Percentiles rank a stretch among this genome's conserved stretches.
Conservation (phyloP, 2,329 filamentous ascomycete species). For the Aspergillus glaucus region DNA sequence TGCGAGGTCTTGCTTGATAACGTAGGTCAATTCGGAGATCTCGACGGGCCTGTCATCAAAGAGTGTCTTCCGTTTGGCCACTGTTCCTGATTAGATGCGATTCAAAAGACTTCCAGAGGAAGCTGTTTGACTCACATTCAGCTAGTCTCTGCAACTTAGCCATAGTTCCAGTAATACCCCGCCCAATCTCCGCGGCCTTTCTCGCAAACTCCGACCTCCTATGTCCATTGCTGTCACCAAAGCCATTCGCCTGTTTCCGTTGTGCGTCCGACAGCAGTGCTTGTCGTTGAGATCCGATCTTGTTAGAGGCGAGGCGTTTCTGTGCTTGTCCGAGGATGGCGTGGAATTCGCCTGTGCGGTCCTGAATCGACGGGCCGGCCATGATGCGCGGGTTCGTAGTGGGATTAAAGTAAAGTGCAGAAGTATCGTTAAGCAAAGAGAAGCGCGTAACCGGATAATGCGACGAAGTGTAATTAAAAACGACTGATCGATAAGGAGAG, state of each 20-base stretch:
- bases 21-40: conserved; percentile 92
- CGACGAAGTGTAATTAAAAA: not conserved
- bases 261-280: conserved; percentile 71
- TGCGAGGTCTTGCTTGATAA: conserved; percentile 95
- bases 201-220: conserved; percentile 83
- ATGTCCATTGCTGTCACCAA: conserved; percentile 45
- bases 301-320: conserved; percentile 67
- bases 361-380: conserved; percentile 72
- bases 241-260: conserved; percentile 52
- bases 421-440: not conserved
- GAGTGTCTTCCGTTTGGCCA: conserved; percentile 92
- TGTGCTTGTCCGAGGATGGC: conserved; percentile 83
- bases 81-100: conserved; percentile 31
- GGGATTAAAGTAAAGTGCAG: not conserved
- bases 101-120: not conserved
- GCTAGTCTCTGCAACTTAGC: conserved; percentile 90
- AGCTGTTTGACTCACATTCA: conserved; percentile 52
- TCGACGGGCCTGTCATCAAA: conserved; percentile 96
- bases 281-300: conserved; percentile 71
- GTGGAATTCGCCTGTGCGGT: conserved; percentile 92
- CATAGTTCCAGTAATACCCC: conserved; percentile 87
- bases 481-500: conserved; percentile 30
- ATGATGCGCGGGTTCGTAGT: conserved; percentile 30
- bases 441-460: not conserved
- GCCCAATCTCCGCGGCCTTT: conserved; percentile 82